Base-by-base conservation (phyloP, 371 early-diverging fungal species). In the Apophysomyces elegans region DNA sequence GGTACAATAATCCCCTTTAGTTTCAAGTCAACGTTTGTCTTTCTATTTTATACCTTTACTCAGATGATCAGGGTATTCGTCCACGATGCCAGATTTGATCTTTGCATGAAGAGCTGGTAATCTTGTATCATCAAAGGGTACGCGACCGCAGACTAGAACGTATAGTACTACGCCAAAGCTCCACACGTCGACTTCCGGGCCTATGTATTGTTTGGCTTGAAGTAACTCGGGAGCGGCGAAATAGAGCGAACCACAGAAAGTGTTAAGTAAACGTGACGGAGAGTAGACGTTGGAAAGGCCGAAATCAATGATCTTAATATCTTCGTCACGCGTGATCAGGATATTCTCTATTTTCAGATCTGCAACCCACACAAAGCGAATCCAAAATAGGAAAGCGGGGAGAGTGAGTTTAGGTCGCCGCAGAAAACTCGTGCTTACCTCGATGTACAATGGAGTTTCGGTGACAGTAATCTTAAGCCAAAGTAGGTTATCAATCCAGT, bases 331-430 rank as follows among this genome's bases (percentile, higher is more conserved):
- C 9, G 78, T 77, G 13, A 95, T 79, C 38, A 96, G 74, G 44
- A 97, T 90, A 73, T 97, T 97, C 76, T 97, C 98, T 62, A 96
- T 90, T 83, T 97, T 96, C 62, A 97, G 76, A 75, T 96, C 96
- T 68, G 93, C 67, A 69, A 79, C 54, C 54, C 9, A 50, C 54
- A 26, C 18, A 21, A 50, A 9, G n/a, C 21, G 21, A 50, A 26
- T 35, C 61, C 61, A 61, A 61, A 61, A 26, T 21, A 12, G 61
- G 63, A 54, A 63, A 63, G 37, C 26, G 63, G 63, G 35, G 54
- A 32, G 16, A 41, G 18, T 39, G 36, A 21, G 54, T 61, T n/a
- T 50, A 26, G 14, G 16, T 46, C 57, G 58, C 83, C 80, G 39
- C 43, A 21, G 8, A 21, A 21, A 50, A 21, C 54, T 50, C 54